Percentiles rank a stretch among this genome's conserved stretches.
Evolutionary conservation across 768 basidiomycete species (phyloP).

Genomic region (Boletales sp.): DNA sequence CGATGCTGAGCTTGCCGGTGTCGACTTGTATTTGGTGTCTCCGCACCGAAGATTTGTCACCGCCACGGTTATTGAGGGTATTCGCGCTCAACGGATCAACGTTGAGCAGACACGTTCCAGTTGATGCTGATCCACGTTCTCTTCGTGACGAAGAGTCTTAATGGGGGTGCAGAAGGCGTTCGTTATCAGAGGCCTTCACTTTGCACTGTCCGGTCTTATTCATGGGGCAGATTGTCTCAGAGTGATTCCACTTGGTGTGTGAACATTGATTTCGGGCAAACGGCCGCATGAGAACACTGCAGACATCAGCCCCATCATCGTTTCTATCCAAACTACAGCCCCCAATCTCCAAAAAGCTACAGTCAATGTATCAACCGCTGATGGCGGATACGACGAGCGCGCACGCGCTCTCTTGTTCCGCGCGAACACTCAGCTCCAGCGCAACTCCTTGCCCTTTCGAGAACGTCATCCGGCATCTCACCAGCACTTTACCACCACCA

Average conservation of each 20-base stretch:
- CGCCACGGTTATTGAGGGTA: slow-evolving; percentile 2
- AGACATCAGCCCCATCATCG: slow-evolving; percentile 1
- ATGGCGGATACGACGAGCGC: slow-evolving; percentile 89
- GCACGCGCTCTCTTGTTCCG: slow-evolving; percentile 85
- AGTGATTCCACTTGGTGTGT: background rate
- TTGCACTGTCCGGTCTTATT: slow-evolving; percentile 3
- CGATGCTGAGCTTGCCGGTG: slow-evolving; percentile 8
- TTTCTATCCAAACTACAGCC: slow-evolving; percentile 1
- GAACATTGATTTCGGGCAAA: background rate
- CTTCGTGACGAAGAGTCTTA: background rate
- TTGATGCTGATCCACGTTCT: background rate
- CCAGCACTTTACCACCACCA: slow-evolving; percentile 95
- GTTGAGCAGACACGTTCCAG: slow-evolving; percentile 9
- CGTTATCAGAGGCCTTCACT: too few species aligned
- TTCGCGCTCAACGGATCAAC: background rate
- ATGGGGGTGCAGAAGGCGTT: too few species aligned
- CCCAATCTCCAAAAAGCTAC: background rate
- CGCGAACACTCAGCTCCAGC: slow-evolving; percentile 85
- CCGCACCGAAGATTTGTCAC: slow-evolving; percentile 15
- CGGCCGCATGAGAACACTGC: slow-evolving; percentile 10
- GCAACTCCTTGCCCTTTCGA: slow-evolving; percentile 88
- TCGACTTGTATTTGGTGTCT: slow-evolving; percentile 14
- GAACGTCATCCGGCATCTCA: slow-evolving; percentile 93
- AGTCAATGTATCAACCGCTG: slow-evolving; percentile 44
- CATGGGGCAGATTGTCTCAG: slow-evolving; percentile 6